Evolutionary conservation across 106 monocot genomes (phyloP).

Genomic region (Dioscorea zingiberensis): DNA sequence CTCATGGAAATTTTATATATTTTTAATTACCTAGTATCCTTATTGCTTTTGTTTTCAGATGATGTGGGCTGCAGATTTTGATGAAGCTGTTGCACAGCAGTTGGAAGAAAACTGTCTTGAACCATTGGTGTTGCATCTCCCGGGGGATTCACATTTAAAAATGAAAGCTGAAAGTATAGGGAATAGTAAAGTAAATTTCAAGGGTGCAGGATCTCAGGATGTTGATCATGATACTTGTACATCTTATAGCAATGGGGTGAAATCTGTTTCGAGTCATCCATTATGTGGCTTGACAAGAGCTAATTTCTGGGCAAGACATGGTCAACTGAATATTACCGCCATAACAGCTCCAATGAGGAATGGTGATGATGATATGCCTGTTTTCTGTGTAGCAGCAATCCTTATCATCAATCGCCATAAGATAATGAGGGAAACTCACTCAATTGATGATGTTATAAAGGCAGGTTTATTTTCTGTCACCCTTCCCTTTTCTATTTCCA

Average conservation of each 20-base stretch:
- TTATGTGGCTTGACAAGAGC: conserved; percentile 87
- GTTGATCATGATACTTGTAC: conserved; percentile 22
- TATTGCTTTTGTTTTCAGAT: conserved; percentile 41
- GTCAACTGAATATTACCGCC: conserved; percentile 24
- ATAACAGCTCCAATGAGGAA: conserved; percentile 21
- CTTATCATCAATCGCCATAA: conserved; percentile 88
- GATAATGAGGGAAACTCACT: conserved; percentile 74
- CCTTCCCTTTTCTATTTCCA: not conserved
- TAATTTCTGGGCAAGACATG: conserved; percentile 62
- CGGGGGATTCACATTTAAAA: conserved; percentile 19
- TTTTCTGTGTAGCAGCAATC: conserved; percentile 95
- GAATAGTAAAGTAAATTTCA: conserved; percentile 25
- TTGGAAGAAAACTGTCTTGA: conserved; percentile 80
- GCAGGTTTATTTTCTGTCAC: conserved; percentile 21
- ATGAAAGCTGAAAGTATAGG: conserved; percentile 13
- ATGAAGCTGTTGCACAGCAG: conserved; percentile 51
- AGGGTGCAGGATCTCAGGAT: conserved; percentile 10
- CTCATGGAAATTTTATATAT: no score
- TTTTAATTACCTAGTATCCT: no score
- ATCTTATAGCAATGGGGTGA: conserved; percentile 34
- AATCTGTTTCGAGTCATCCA: conserved; percentile 50
- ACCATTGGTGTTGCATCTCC: conserved; percentile 48
- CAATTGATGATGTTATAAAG: conserved; percentile 96
- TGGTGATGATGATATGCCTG: conserved; percentile 72
- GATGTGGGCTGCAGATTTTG: conserved; percentile 99